Percentiles rank a stretch among this genome's conserved stretches.
Evolutionary conservation across 2,329 filamentous ascomycete genomes (phyloP).

Genomic region (Cadophora malorum): DNA sequence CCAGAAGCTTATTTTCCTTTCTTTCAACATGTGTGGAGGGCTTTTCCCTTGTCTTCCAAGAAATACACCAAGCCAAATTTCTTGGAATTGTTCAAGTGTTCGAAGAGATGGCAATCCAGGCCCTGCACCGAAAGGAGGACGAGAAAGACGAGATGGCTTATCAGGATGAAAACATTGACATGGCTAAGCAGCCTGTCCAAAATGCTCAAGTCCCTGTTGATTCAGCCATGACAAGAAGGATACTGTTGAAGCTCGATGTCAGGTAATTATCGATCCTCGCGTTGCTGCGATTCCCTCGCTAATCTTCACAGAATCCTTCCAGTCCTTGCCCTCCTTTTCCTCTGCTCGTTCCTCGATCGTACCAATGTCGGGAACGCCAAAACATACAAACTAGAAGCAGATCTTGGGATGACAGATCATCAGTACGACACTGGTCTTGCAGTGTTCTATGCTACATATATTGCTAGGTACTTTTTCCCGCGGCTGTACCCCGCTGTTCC

Average conservation of each 20-base stretch:
- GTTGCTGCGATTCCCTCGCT: background rate
- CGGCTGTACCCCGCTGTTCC: slow-evolving; percentile 25
- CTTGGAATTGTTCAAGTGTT: background rate
- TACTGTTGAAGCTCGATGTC: slow-evolving; percentile 61
- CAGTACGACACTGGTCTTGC: slow-evolving; percentile 70
- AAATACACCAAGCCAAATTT: background rate
- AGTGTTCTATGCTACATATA: slow-evolving; percentile 70
- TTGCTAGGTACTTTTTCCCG: slow-evolving; percentile 54
- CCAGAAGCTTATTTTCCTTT: slow-evolving; percentile 3
- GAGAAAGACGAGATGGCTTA: slow-evolving; percentile 23
- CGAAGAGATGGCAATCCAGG: slow-evolving; percentile 7
- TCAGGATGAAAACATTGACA: slow-evolving; percentile 28
- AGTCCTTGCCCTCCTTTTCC: slow-evolving; percentile 66
- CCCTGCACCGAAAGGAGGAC: slow-evolving; percentile 14
- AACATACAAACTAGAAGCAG: slow-evolving; percentile 65
- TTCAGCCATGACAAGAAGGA: slow-evolving; percentile 48
- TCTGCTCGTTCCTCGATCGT: slow-evolving; percentile 70
- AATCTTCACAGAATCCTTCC: slow-evolving; percentile 60
- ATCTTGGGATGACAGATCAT: slow-evolving; percentile 62
- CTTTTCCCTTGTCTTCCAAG: slow-evolving; percentile 1
- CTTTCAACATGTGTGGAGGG: background rate
- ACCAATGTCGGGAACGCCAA: slow-evolving; percentile 78
- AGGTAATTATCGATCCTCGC: slow-evolving; percentile 47
- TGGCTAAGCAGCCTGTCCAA: slow-evolving; percentile 13
- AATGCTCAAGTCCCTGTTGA: slow-evolving; percentile 16